Percentiles rank a stretch among this genome's conserved stretches.
Evolutionary conservation across 192 early-diverging fungal genomes (phyloP).

Genomic region (Entrophospora sp.): DNA sequence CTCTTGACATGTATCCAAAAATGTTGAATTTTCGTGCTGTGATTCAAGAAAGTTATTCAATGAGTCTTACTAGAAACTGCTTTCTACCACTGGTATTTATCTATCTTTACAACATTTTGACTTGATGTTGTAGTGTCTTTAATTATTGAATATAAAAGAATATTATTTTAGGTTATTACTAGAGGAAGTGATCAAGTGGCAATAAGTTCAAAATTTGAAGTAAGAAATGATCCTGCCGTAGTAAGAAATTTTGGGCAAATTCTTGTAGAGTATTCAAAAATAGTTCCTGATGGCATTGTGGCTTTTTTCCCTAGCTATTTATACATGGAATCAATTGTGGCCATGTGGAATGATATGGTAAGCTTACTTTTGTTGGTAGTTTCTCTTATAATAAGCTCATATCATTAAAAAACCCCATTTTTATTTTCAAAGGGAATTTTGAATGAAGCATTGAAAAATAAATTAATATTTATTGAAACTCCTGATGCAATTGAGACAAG

Average conservation of each 20-base stretch:
- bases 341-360: slow-evolving; percentile 97
- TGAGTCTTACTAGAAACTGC: slow-evolving; percentile 90
- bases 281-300: slow-evolving; percentile 95
- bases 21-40: slow-evolving; percentile 83
- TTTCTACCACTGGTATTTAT: slow-evolving; percentile 82
- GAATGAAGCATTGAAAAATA: slow-evolving; percentile 90
- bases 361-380: too few species aligned
- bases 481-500: slow-evolving; percentile 97
- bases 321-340: slow-evolving; percentile 98
- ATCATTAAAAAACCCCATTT: not conserved
- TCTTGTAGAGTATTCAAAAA: slow-evolving; percentile 85
- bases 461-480: slow-evolving; percentile 99
- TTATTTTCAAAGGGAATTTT: slow-evolving; percentile 63
- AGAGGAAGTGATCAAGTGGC: slow-evolving; percentile 98
- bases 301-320: slow-evolving; percentile 98
- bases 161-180: slow-evolving; percentile 65
- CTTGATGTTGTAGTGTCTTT: not conserved
- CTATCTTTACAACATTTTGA: not conserved
- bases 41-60: slow-evolving; percentile 89
- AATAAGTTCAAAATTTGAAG: slow-evolving; percentile 96
- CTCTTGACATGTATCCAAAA: slow-evolving; percentile 95
- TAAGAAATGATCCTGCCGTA: slow-evolving; percentile 96
- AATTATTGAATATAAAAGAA: not conserved
- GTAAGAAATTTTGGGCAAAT: slow-evolving; percentile 98
- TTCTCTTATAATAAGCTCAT: too few species aligned